A percentile compares a stretch with the other conserved stretches of the same genome.
Conservation (phyloP, 139 green algal genomes). For the Tetradesmus obliquus region DNA sequence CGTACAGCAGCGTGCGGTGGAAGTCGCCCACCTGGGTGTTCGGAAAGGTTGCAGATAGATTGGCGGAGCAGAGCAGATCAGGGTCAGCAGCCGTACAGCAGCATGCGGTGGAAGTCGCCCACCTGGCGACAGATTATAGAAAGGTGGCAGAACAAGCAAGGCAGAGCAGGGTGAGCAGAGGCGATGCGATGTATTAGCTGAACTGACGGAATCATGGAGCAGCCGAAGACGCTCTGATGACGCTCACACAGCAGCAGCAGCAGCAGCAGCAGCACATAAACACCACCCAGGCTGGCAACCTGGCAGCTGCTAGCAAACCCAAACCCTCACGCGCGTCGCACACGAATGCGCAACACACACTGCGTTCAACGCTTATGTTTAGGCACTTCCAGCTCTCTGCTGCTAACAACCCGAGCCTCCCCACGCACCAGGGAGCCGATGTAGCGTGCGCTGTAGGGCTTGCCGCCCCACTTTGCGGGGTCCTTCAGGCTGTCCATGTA, state of each 20-base stretch:
- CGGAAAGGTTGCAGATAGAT: background rate
- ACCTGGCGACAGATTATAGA: too few relatives aligned
- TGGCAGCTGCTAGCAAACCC: too few relatives aligned
- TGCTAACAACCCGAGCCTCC: background rate
- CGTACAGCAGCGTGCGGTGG: slow-evolving; percentile 98
- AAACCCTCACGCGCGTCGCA: background rate
- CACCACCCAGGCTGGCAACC: too few relatives aligned
- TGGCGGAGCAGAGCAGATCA: background rate
- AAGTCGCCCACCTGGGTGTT: slow-evolving; percentile 89
- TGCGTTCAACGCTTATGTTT: background rate
- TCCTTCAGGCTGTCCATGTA: slow-evolving; percentile 95
- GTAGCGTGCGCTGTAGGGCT: slow-evolving; percentile 97
- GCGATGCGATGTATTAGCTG: too few relatives aligned
- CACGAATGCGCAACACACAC: background rate
- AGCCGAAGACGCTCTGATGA: too few relatives aligned
- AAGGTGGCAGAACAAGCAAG: too few relatives aligned
- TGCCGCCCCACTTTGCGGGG: slow-evolving; percentile 79
- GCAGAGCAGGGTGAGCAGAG: too few relatives aligned
- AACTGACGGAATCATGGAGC: too few relatives aligned
- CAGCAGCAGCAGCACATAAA: too few relatives aligned
- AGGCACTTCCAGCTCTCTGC: background rate
- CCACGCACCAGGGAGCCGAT: slow-evolving; percentile 87
- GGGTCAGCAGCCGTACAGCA: background rate
- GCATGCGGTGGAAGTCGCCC: too few relatives aligned
- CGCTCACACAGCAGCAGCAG: too few relatives aligned